A percentile compares a stretch with the other conserved stretches of the same genome.
phyloP scores from a whole-genome alignment of 169 alveolate species.

The Pseudocohnilembus persalinus region DNA sequence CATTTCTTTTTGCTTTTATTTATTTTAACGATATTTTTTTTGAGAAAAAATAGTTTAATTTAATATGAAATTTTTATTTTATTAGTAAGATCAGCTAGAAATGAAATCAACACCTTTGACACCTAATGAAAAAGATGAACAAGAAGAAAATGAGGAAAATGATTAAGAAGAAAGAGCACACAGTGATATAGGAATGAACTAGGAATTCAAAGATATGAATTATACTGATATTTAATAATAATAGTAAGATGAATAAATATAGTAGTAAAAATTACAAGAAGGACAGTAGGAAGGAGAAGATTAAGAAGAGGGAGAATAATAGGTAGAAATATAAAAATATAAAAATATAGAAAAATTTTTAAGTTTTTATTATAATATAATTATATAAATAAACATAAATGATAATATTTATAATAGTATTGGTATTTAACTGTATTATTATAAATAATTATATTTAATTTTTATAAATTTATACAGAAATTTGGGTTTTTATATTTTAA shows the following conservation, averaged over 20 bases:
- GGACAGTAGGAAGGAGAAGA: background rate
- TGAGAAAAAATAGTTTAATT: too few relatives aligned
- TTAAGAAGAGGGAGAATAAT: constrained; percentile 1
- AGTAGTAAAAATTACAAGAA: constrained; percentile 1
- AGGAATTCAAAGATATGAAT: constrained; percentile 5
- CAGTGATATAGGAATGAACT: background rate
- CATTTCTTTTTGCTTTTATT: too few relatives aligned
- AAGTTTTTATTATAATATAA: too few relatives aligned
- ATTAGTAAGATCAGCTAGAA: background rate
- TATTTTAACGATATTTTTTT: too few relatives aligned
- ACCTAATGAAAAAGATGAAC: background rate
- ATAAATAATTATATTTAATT: too few relatives aligned
- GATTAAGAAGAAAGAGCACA: background rate
- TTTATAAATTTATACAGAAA: too few relatives aligned
- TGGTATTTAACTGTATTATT: too few relatives aligned
- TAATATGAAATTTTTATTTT: too few relatives aligned
- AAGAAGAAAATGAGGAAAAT: background rate
- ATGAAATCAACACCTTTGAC: background rate
- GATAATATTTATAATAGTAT: too few relatives aligned
- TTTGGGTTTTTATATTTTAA: too few relatives aligned
- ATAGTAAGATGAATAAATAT: background rate
- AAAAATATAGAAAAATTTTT: background rate
- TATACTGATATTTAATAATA: background rate
- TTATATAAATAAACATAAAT: too few relatives aligned
- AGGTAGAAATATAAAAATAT: background rate